Evolutionary conservation across 2,329 filamentous ascomycete species (phyloP), one percentile per base, ranked within the genome.

Genomic region (Alternaria angustiovoidea): DNA sequence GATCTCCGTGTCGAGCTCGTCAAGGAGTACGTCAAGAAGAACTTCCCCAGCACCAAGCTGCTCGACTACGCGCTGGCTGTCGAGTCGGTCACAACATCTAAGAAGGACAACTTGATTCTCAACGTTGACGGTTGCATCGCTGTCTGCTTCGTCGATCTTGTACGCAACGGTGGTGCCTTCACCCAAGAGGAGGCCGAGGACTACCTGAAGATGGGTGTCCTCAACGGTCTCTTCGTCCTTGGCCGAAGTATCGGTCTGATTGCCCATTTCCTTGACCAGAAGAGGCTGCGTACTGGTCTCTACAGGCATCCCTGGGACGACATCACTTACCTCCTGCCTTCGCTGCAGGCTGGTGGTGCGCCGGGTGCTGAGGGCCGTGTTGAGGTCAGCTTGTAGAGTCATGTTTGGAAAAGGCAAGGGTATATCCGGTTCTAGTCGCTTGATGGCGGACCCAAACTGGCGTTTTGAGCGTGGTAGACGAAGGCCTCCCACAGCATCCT

Each of bases 21-120:
- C 79, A 99, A 98, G 88, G 94, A 99, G 84, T 99, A 95, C 82
- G 95, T 96, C 79, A 87, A 94, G 83, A 92, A 94, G 86, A 93
- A 95, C 85, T 99, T 99, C 91, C 93, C 95, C 73, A 94, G 85
- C 85, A 93, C 92, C 88, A 98, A 98, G 88, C 89, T 98, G 79
- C 93, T 99, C 80, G 95, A 99, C 85, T 99, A 97, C 81, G 95
- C 95, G 70, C 89, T 99, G 78, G 95, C 95, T 47, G 95, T 99
- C 71, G 95, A 99, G 88, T 92, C 91, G 11, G 95, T 99, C 68
- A 99, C 95, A 57, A 99, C 95, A 51, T 97, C 93, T 69, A 99
- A 99, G 92, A 99, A 99, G 88, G 95, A 99, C 85, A 99, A 98
- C 87, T 89, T 99, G 72, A 99, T 99, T 75, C 90, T 99, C 77